Percentiles rank a stretch among this genome's conserved stretches.
Evolutionary conservation across 2,329 filamentous ascomycete species (phyloP).

Genomic region (Trichoderma lentiforme): DNA sequence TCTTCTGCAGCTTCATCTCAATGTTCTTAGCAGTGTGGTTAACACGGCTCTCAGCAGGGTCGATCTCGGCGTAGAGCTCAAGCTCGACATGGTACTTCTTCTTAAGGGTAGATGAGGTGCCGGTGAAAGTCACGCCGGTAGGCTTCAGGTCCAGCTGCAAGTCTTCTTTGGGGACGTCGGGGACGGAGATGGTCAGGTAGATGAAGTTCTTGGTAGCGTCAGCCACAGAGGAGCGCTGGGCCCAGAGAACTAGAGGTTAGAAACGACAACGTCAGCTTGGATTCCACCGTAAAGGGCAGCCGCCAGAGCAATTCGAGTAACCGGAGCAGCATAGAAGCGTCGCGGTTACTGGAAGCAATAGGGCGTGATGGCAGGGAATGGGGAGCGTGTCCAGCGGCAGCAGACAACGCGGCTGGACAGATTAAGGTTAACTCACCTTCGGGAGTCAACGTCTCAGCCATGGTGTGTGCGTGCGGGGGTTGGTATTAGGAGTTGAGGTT

Average conservation of each 20-base stretch:
- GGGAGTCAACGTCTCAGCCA: constrained; percentile 34
- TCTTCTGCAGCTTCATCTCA: constrained; percentile 92
- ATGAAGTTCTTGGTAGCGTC: constrained; percentile 89
- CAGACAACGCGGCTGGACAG: neutral
- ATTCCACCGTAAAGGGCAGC: neutral
- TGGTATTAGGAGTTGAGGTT: neutral
- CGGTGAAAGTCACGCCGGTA: constrained; percentile 74
- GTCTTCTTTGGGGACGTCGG: constrained; percentile 73
- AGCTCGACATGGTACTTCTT: constrained; percentile 81
- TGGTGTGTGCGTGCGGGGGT: constrained; percentile 17
- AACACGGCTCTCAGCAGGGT: constrained; percentile 76
- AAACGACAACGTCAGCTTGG: neutral
- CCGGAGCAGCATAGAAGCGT: neutral
- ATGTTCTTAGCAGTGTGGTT: constrained; percentile 86
- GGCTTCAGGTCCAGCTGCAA: constrained; percentile 82
- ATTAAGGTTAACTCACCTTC: constrained; percentile 34
- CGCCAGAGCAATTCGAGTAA: neutral
- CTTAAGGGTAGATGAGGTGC: constrained; percentile 80
- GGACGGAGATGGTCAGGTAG: constrained; percentile 85
- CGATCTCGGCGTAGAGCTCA: constrained; percentile 88
- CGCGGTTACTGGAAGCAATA: neutral
- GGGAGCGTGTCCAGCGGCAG: neutral
- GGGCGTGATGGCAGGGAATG: neutral
- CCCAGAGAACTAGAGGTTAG: constrained; percentile 76
- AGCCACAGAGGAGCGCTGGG: constrained; percentile 81